Evolutionary conservation across 2,329 filamentous ascomycete species (phyloP), one percentile per base, ranked within the genome.

Genomic region (Colletotrichum lini): DNA sequence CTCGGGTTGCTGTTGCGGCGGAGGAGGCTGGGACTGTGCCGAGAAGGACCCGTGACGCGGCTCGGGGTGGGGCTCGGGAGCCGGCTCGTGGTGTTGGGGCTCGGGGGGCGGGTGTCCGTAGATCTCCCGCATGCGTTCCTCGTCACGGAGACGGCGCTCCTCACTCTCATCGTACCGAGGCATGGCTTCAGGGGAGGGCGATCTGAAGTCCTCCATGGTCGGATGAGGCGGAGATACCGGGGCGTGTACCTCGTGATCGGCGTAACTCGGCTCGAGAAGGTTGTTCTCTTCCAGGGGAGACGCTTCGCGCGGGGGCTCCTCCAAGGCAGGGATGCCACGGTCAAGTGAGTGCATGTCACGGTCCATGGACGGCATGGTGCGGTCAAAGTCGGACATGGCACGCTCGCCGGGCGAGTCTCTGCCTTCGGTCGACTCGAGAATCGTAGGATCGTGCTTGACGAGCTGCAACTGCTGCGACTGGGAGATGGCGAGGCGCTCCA

Each of bases 401-500:
- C 59, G 70, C 38, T 75, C 76, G 2, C 71, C 75, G 26, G 60
- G 23, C 40, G 47, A 10, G 21, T 70, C 26, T 75, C 76, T 52
- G 76, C 75, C 47, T 9, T 72, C 69, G 2, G 69, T 72, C 1
- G 69, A 72, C 52, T 72, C 58, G 23, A 72, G 59, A 9, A 72
- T 56, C 6, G 68, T 53, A 1, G 73, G 75, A 16, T 81, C 79
- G 47, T 82, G 79, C 72, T 82, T 79, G 6, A 80, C 78, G 2
- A 78, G 77, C 58, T 84, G 79, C 59, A 80, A 76, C 16, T 72
- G 77, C 75, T 88, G 83, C 2, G 69, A 72, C 67, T 85, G 82
- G 45, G 84, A 81, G 9, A 82, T 81, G 47, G 84, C 84, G 10
- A 91, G 81, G n/a, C 82, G 83, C 70, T 91, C 88, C 23, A 95